Conservation (phyloP, 768 basidiomycete genomes). For the Suillus plorans region DNA sequence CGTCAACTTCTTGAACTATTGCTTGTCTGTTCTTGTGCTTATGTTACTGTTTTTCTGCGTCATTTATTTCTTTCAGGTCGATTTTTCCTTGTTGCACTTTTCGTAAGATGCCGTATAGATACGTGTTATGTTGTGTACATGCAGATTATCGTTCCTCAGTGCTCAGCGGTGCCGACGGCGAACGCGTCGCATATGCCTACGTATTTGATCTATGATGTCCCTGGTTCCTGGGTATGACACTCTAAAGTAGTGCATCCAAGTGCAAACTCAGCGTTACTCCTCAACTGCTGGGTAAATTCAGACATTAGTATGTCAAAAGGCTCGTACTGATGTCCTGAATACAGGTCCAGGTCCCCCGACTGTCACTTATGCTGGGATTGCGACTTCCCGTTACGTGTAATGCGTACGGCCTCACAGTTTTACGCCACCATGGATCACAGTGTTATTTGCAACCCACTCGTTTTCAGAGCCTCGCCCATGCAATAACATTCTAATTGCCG, state of each 20-base stretch:
- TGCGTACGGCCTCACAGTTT: not conserved
- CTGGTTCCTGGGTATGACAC: slow-evolving; percentile 1
- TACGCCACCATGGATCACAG: not conserved
- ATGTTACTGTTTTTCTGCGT: not conserved
- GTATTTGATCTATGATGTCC: not conserved
- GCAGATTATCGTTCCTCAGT: not conserved
- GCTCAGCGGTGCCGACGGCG: not conserved
- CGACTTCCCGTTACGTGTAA: not conserved
- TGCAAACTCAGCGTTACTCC: not conserved
- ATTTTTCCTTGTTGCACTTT: slow-evolving; percentile 1
- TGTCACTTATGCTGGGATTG: not conserved
- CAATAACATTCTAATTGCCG: slow-evolving; percentile 74
- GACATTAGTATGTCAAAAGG: not conserved
- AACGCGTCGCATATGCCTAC: not conserved
- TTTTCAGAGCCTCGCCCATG: slow-evolving; percentile 67
- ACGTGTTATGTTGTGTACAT: slow-evolving; percentile 5
- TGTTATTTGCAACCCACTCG: slow-evolving; percentile 5
- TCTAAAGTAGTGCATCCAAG: slow-evolving; percentile 1
- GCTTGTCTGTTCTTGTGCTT: slow-evolving; percentile 3
- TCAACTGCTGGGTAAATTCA: not conserved
- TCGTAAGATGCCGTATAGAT: slow-evolving; percentile 6
- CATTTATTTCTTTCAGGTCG: slow-evolving; percentile 5
- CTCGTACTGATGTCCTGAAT: not conserved
- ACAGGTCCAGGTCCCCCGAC: not conserved
- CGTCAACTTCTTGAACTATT: not conserved